These are phyloP conservation scores for Psilocybe tampanensis DNA, from an alignment of 768 basidiomycete genomes.

Conservation along the genomic window DNA sequence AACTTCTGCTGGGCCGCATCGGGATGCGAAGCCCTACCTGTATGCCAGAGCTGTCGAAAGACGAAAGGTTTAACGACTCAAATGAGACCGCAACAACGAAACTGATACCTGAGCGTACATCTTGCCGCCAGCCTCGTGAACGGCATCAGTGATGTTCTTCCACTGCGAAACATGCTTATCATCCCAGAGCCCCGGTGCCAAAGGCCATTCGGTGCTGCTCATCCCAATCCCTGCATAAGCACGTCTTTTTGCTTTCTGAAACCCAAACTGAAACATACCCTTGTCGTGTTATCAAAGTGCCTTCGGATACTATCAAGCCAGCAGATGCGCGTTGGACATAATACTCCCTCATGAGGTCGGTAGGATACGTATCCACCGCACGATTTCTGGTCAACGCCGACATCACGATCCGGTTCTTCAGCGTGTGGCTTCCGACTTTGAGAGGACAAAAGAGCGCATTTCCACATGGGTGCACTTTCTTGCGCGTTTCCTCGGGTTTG, in stretches of 20 bases:
- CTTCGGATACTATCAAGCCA: constrained; percentile 40
- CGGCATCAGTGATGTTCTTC: constrained; percentile 43
- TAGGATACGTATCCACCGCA: constrained; percentile 35
- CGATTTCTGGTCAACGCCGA: constrained; percentile 40
- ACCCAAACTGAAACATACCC: constrained; percentile 27
- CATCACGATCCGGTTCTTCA: constrained; percentile 39
- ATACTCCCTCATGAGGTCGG: constrained; percentile 35
- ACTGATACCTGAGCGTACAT: constrained; percentile 40
- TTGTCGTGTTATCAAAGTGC: constrained; percentile 38
- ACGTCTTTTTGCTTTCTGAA: no score
- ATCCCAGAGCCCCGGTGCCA: constrained; percentile 48
- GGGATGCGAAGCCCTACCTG: constrained; percentile 38
- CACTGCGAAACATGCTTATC: constrained; percentile 42
- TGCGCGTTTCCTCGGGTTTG: neutral
- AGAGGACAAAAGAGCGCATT: constrained; percentile 25
- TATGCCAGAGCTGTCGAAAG: constrained; percentile 16
- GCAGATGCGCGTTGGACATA: constrained; percentile 40
- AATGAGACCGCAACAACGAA: neutral
- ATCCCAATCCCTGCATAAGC: neutral
- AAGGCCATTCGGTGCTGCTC: constrained; percentile 39
- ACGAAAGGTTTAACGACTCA: neutral
- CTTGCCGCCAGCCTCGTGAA: constrained; percentile 42
- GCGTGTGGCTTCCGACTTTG: constrained; percentile 31
- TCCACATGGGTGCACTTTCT: neutral
- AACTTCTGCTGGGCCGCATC: constrained; percentile 40